phyloP scores from a whole-genome alignment of 352 stramenopile species.

The Globisporangium nodosum region DNA sequence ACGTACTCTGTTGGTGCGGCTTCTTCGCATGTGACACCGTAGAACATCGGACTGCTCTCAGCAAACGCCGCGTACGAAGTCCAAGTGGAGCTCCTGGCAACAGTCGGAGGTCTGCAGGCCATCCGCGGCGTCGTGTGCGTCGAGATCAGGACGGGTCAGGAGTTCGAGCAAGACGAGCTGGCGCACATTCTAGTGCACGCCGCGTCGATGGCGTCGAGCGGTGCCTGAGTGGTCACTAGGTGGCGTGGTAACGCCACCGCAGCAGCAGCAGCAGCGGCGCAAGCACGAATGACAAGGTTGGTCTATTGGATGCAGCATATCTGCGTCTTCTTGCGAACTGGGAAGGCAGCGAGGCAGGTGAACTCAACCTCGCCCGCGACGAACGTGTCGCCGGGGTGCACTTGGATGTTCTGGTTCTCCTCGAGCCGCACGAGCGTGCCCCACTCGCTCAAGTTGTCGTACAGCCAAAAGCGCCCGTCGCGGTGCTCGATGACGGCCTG shows the following conservation, averaged over 20 bases:
- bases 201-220: slow-evolving; percentile 1
- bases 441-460: slow-evolving; percentile 63
- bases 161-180: slow-evolving; percentile 49
- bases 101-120: slow-evolving; percentile 58
- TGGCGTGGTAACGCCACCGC: not conserved
- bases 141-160: slow-evolving; percentile 54
- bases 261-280: not conserved
- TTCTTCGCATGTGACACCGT: not conserved
- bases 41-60: slow-evolving; percentile 68
- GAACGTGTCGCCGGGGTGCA: slow-evolving; percentile 65
- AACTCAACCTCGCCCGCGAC: slow-evolving; percentile 72
- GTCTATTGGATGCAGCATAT: slow-evolving; percentile 44
- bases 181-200: slow-evolving; percentile 51
- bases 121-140: slow-evolving; percentile 60
- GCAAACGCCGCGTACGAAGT: slow-evolving; percentile 35
- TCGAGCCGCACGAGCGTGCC: slow-evolving; percentile 72
- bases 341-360: slow-evolving; percentile 58
- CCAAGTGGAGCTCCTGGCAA: slow-evolving; percentile 59
- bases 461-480: slow-evolving; percentile 67
- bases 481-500: slow-evolving; percentile 73
- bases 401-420: slow-evolving; percentile 56
- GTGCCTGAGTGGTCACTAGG: slow-evolving; percentile 4
- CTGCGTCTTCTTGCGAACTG: slow-evolving; percentile 47
- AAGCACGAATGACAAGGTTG: not conserved
- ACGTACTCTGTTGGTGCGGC: not conserved